Percentiles rank a stretch among this genome's conserved stretches.
phyloP scores from a whole-genome alignment of 768 basidiomycete genomes.

The Pleurotus eryngii region DNA sequence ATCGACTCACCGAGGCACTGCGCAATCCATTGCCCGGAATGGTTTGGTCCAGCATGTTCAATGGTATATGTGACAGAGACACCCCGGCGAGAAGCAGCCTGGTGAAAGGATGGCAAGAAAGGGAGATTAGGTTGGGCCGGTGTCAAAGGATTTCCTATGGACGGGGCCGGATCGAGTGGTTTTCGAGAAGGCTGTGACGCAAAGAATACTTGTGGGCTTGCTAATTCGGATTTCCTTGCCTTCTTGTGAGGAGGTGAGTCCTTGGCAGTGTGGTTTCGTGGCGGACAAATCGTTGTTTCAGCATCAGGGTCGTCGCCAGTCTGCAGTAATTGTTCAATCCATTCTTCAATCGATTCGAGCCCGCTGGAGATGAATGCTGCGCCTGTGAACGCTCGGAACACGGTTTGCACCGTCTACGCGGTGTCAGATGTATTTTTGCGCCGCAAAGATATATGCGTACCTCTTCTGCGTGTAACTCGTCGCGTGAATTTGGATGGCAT shows the following conservation, averaged over 20 bases:
- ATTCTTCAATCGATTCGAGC: conserved; percentile 45
- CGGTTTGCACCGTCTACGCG: conserved; percentile 47
- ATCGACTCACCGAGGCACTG: conserved; percentile 60
- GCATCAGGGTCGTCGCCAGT: neutral
- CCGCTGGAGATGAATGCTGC: conserved; percentile 59
- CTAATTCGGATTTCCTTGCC: conserved; percentile 29
- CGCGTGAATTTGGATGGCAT: conserved; percentile 36
- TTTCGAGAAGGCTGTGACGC: conserved; percentile 29
- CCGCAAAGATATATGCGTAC: conserved; percentile 25
- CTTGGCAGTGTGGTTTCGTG: neutral
- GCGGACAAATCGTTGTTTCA: neutral
- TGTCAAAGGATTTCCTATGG: conserved; percentile 51
- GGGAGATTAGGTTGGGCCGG: conserved; percentile 63
- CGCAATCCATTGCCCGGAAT: conserved; percentile 65
- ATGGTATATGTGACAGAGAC: conserved; percentile 60
- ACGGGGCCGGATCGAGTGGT: conserved; percentile 16
- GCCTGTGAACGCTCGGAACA: conserved; percentile 69
- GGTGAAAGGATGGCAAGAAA: conserved; percentile 72
- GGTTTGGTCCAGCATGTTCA: conserved; percentile 59
- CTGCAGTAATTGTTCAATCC: conserved; percentile 43
- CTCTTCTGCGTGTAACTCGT: conserved; percentile 35
- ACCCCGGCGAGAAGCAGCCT: conserved; percentile 64
- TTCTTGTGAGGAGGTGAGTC: conserved; percentile 37
- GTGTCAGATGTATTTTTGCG: conserved; percentile 8
- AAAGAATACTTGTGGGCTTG: conserved; percentile 26